Evolutionary conservation across 257 asterid species (phyloP), one percentile per base, ranked within the genome.

Genomic region (Ilex asprella): DNA sequence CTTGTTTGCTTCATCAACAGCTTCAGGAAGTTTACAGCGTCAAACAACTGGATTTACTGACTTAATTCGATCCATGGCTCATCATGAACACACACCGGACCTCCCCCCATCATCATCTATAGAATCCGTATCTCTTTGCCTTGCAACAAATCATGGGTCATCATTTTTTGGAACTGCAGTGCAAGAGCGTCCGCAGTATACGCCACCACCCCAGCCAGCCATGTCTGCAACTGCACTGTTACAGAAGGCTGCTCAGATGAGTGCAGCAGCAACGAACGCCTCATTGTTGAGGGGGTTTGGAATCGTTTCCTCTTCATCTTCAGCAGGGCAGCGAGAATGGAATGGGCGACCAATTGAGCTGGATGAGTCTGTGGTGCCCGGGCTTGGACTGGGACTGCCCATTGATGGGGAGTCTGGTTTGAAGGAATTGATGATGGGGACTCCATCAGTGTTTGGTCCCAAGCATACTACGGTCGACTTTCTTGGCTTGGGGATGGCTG

Each of bases 171-270:
- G 76, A 47, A 56, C 80, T 21, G 76, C 65, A 27, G 89, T 85
- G 53, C 92, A 80, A 73, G 95, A 84, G 21, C 80, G 77, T 2
- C 64, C 87, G 80, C 93, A 82, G 67, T 82, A 86, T 59, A 80
- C 83, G 21, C 76, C 80, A 0, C 53, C 78, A 49, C 75, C 85
- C 2, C 95, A 73, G 66, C 91, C 95, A 3, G 86, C 94, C 2
- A 79, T 89, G 77, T 86, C 97, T 2, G 97, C 97, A 39, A 89
- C 97, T 10, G 94, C 97, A 29, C 79, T 89, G 74, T 81, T 89
- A 12, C 97, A 86, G 61, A 89, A 86, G 78, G 96, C 96, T 13
- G 94, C 96, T 59, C 89, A 88, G 69, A 83, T 88, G 73, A 94
- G 94, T 10, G 76, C 95, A 61, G 66, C 87, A 29, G 64, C 89